A percentile compares a stretch with the other conserved stretches of the same genome.
These are phyloP conservation scores for Pleurotus tuoliensis DNA, from an alignment of 768 basidiomycete species.

Conservation along the genomic window DNA sequence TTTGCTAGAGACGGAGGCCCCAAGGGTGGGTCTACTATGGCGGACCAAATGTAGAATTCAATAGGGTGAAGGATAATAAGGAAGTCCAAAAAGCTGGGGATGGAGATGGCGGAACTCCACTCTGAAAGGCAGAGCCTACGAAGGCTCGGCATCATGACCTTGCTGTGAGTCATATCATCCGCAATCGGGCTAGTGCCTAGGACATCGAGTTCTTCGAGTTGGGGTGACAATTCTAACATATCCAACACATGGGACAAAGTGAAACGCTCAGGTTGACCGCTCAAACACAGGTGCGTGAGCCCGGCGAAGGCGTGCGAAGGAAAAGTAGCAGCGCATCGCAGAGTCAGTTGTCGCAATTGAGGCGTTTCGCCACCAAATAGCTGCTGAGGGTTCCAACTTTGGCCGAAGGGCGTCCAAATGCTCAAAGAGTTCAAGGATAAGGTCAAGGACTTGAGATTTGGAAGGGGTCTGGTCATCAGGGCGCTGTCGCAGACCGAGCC, in stretches of 20 bases:
- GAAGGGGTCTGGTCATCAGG: constrained; percentile 1
- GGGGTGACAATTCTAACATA: not conserved
- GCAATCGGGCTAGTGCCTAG: not conserved
- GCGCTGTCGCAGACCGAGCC: not conserved
- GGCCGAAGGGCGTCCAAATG: not conserved
- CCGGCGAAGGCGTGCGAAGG: not conserved
- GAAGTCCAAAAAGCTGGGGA: not conserved
- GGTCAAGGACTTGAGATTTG: not conserved
- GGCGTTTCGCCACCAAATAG: constrained; percentile 1
- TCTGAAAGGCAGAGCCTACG: not conserved
- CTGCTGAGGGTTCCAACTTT: not conserved
- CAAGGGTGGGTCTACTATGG: not conserved
- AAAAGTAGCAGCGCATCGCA: not conserved
- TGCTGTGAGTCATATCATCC: not conserved
- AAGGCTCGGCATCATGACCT: not conserved
- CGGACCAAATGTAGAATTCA: not conserved
- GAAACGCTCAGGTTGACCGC: not conserved
- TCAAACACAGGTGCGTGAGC: constrained; percentile 6
- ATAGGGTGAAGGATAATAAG: constrained; percentile 4
- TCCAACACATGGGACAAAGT: not conserved
- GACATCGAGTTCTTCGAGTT: not conserved
- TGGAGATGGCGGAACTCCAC: not conserved
- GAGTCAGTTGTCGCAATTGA: not conserved
- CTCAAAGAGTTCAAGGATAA: not conserved
- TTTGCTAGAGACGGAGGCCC: not conserved